Evolutionary conservation across 768 basidiomycete species (phyloP).

Genomic region (Tulasnella calospora): DNA sequence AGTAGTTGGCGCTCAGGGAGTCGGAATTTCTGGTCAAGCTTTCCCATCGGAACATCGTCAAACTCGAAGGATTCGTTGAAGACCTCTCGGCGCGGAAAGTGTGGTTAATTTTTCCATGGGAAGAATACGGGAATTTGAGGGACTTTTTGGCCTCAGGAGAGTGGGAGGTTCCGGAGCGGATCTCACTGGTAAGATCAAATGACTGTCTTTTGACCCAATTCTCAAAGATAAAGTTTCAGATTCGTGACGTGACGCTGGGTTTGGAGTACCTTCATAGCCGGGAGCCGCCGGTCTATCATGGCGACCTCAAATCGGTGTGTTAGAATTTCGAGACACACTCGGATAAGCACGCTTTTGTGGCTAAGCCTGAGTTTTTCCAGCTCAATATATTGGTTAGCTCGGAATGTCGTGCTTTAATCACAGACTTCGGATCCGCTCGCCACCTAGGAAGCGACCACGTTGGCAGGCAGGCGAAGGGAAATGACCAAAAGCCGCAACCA

Average conservation of each 20-base stretch:
- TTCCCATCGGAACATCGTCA: not conserved
- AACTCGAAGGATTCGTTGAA: not conserved
- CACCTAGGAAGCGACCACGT: not conserved
- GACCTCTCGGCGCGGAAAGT: not conserved
- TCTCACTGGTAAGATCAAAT: not conserved
- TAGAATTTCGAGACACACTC: not conserved
- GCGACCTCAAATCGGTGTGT: not conserved
- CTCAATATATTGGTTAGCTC: not conserved
- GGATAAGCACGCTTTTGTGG: not conserved
- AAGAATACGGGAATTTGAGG: not conserved
- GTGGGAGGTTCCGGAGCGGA: not conserved
- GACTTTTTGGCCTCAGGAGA: not conserved
- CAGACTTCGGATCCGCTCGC: not conserved
- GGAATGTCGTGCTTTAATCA: not conserved
- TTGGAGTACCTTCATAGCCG: not conserved
- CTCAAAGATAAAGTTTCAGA: not conserved
- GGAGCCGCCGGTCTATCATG: not conserved
- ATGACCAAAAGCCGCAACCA: not conserved
- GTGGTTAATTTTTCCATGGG: not conserved
- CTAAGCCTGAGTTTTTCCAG: not conserved
- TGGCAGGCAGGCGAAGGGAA: not conserved
- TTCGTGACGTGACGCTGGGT: not conserved
- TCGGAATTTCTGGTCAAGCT: not conserved
- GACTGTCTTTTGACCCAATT: not conserved
- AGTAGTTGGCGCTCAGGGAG: not conserved